Evolutionary conservation across 78 protist genomes (phyloP).

Genomic region (Ministeria vibrans): DNA sequence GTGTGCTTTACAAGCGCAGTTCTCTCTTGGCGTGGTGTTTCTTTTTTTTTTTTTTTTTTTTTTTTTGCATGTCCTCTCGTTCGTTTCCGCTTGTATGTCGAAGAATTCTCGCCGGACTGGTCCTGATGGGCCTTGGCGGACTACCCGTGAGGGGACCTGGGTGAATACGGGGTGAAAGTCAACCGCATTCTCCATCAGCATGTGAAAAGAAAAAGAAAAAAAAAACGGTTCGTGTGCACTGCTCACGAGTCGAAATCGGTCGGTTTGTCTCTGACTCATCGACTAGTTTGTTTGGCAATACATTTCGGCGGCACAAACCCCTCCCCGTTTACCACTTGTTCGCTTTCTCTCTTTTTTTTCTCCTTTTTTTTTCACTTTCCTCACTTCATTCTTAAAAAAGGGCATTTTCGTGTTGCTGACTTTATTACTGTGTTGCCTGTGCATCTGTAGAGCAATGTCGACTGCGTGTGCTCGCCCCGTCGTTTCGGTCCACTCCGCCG

Average conservation of each 20-base stretch:
- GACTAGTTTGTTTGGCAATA: too few species aligned
- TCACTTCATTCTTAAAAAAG: not conserved
- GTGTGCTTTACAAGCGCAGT: too few species aligned
- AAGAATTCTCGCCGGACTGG: not conserved
- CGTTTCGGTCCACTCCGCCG: constrained; percentile 20
- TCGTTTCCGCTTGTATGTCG: not conserved
- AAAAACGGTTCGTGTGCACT: too few species aligned
- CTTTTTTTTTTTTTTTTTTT: not conserved
- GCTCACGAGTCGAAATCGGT: too few species aligned
- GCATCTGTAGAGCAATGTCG: not conserved
- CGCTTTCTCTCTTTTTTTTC: not conserved
- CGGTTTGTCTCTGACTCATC: too few species aligned
- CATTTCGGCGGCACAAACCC: too few species aligned
- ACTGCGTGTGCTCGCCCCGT: constrained; percentile 28
- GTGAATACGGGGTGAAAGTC: too few species aligned
- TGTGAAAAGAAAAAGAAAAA: too few species aligned
- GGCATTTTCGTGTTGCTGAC: not conserved
- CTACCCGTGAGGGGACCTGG: too few species aligned
- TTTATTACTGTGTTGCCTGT: not conserved
- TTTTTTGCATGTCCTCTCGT: not conserved
- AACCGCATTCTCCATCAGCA: too few species aligned
- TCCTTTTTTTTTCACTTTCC: not conserved
- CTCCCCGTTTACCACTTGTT: too few species aligned
- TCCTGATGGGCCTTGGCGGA: too few species aligned
- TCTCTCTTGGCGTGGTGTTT: not conserved